phyloP scores from a whole-genome alignment of 2,329 filamentous ascomycete genomes.

The Phyllosticta ampelicida region DNA sequence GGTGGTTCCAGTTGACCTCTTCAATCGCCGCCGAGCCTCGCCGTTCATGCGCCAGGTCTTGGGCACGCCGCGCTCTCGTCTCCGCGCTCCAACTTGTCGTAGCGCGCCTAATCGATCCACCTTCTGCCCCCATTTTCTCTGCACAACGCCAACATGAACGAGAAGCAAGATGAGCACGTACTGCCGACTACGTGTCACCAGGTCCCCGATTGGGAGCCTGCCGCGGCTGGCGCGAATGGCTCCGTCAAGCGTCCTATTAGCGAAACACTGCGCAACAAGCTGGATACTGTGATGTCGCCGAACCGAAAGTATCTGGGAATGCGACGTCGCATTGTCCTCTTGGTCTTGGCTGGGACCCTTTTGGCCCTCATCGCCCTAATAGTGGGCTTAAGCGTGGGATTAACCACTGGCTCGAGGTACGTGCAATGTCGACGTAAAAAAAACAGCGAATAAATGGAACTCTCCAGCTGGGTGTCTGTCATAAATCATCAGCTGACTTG shows the following conservation, averaged over 20 bases:
- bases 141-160: neutral
- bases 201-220: constrained; percentile 8
- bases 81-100: neutral
- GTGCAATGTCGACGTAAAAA: neutral
- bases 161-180: neutral
- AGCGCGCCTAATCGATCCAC: neutral
- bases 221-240: neutral
- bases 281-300: neutral
- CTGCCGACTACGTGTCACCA: neutral
- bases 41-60: neutral
- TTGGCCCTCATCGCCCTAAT: constrained; percentile 3
- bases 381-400: constrained; percentile 2
- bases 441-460: no score
- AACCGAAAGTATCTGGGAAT: constrained; percentile 1
- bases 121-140: neutral
- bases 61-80: neutral
- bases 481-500: neutral
- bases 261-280: constrained; percentile 1
- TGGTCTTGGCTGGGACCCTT: neutral
- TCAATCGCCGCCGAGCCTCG: neutral
- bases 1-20: neutral
- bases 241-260: neutral
- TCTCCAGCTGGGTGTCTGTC: no score
- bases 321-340: constrained; percentile 1
- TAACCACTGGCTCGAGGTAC: neutral